Conservation (phyloP, 306 rosid genomes). For the Glycine tomentella region DNA sequence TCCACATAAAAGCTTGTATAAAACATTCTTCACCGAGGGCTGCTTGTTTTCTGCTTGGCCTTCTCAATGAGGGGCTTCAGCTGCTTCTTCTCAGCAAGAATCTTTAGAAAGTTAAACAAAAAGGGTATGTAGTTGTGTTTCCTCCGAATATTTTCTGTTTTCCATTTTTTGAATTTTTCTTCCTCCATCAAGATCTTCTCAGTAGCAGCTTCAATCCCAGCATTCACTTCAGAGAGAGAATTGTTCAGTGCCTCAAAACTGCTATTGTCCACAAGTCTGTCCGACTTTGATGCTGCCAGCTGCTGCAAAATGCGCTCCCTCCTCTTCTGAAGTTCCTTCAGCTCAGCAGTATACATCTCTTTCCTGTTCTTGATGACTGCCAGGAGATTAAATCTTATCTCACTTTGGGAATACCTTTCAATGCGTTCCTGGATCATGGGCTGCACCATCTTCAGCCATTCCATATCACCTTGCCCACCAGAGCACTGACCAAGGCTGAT, state of each 20-base stretch:
- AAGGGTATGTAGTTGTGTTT: slow-evolving; percentile 99
- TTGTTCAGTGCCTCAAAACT: slow-evolving; percentile 79
- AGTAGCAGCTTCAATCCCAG: slow-evolving; percentile 87
- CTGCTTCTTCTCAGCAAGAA: slow-evolving; percentile 98
- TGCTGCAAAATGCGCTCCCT: slow-evolving; percentile 97
- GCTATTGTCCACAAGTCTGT: slow-evolving; percentile 64
- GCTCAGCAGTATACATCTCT: slow-evolving; percentile 86
- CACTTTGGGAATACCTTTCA: slow-evolving; percentile 86
- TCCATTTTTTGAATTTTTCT: slow-evolving; percentile 94
- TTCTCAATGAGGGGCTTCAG: slow-evolving; percentile 97
- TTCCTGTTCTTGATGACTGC: slow-evolving; percentile 92
- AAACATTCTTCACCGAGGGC: slow-evolving; percentile 63
- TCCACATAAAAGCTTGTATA: background rate
- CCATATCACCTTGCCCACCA: slow-evolving; percentile 83
- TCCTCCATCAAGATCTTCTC: slow-evolving; percentile 93
- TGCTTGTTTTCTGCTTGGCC: slow-evolving; percentile 87
- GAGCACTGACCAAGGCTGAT: slow-evolving; percentile 95
- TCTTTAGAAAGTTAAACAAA: slow-evolving; percentile 91
- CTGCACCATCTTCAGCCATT: slow-evolving; percentile 92
- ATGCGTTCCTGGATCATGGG: slow-evolving; percentile 96
- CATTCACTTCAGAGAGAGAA: slow-evolving; percentile 89
- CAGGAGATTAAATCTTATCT: slow-evolving; percentile 93
- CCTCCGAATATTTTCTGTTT: slow-evolving; percentile 88
- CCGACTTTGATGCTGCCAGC: slow-evolving; percentile 70
- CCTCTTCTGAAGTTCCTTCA: slow-evolving; percentile 96